Percentiles rank a stretch among this genome's conserved stretches.
phyloP scores from a whole-genome alignment of 495 filamentous ascomycete species.

The Xylaria acuta region DNA sequence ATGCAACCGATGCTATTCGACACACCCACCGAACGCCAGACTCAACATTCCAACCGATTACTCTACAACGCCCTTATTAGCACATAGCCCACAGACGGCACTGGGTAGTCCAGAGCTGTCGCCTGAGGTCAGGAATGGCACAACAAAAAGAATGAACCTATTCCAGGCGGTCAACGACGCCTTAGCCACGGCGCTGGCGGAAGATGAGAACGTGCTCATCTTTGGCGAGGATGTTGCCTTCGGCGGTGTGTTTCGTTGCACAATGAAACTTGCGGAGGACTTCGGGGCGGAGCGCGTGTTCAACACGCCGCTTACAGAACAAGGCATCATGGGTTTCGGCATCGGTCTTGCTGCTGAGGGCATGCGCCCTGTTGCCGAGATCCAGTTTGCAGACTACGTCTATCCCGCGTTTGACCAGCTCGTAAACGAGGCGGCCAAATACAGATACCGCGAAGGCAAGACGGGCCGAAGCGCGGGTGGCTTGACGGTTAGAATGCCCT shows the following conservation, averaged over 20 bases:
- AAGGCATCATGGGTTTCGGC: constrained; percentile 93
- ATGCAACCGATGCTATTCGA: constrained; percentile 45
- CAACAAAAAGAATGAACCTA: constrained; percentile 85
- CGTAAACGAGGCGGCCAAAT: constrained; percentile 96
- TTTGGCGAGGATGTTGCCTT: constrained; percentile 98
- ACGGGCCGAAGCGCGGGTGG: constrained; percentile 74
- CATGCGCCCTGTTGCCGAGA: constrained; percentile 92
- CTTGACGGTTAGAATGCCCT: constrained; percentile 92
- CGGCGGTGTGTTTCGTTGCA: constrained; percentile 95
- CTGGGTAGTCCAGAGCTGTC: constrained; percentile 71
- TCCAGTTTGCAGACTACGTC: constrained; percentile 98
- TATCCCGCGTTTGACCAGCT: constrained; percentile 97
- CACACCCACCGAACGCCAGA: constrained; percentile 58
- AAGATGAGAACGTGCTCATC: constrained; percentile 83
- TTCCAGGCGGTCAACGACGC: constrained; percentile 94
- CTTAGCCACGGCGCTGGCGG: constrained; percentile 77
- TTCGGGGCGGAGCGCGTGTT: constrained; percentile 92
- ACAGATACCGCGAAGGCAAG: constrained; percentile 81
- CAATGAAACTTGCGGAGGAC: constrained; percentile 83
- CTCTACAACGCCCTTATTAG: constrained; percentile 77
- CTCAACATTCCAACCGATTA: constrained; percentile 92
- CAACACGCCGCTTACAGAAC: constrained; percentile 93
- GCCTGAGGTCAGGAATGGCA: constrained; percentile 66
- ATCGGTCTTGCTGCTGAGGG: constrained; percentile 90
- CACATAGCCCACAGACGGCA: constrained; percentile 75